Evolutionary conservation across 2,329 filamentous ascomycete genomes (phyloP), one percentile per base, ranked within the genome.

Genomic region (Fusarium piperis): DNA sequence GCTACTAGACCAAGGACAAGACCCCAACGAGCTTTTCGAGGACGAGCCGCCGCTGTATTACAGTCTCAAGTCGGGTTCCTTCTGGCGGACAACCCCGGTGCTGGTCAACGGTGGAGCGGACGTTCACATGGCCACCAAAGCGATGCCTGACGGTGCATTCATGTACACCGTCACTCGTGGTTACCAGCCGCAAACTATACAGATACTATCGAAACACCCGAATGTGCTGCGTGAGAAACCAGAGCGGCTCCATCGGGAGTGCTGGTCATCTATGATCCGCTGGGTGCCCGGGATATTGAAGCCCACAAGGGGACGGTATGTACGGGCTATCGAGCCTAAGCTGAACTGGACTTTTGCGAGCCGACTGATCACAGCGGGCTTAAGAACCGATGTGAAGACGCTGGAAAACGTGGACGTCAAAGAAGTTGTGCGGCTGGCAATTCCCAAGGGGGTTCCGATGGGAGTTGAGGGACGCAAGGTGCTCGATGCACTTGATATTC

Each of bases 81-180:
- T 74, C 57, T 77, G 75, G 75, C 66, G 75, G 38, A 75, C 75
- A n/a, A 77, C 75, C 15, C 75, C 75, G 2, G 70, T 75, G 11
- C 65, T 77, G 36, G 73, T 77, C n/a, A 75, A 74, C 16, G 73
- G 68, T 0, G 75, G 75, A 4, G 75, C 75, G 15, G 72, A 77
- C 26, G 67, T 77, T 30, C 41, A 76, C 39, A 74, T 77, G 74
- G 13, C 64, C 1, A 77, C 75, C 12, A 58, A 55, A 26, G 59
- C 72, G 5, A 77, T 77, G 75, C 75, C 75, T 30, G 71, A 77
- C 18, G 75, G 75, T 8, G 75, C 75, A 36, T 74, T 77, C 46
- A 77, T 77, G 67, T 77, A 73, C 64, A 70, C 71, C 12, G 74
- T 77, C 63, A 73, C 68, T 26, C 73, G 75, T 58, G 64, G 68